Evolutionary conservation across 768 basidiomycete species (phyloP), one percentile per base, ranked within the genome.

Genomic region (Termitomyces sp.): DNA sequence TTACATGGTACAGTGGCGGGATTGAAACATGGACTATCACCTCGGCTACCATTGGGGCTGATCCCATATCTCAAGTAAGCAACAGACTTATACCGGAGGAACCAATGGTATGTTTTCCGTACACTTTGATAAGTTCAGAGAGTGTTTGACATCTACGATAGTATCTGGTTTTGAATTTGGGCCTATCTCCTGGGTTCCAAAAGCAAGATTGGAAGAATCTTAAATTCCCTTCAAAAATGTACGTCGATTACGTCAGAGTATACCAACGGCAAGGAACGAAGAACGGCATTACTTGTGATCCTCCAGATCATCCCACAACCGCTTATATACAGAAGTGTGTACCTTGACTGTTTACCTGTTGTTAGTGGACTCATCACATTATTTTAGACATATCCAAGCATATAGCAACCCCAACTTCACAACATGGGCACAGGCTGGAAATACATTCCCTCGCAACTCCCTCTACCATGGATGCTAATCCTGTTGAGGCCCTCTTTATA

Each of bases 221-320:
- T 50, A 63, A 68, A 44, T 96, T 94, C 77, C 96, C 95, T 0
- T 76, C 80, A 7, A 73, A 79, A 56, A 89, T 96, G 89, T 82
- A 81, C 56, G 72, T 98, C 59, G 96, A 98, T 69, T 98, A 97
- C 62, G 81, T 99, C 22, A 85, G 93, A 35, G 79, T 95, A 49
- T 92, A 93, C 61, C 94, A 97, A 72, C 82, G 87, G 33, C 66
- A 82, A 20, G 93, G 87, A 9, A 66, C 82, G n/a, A 71, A 82
- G 59, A 76, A 86, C 52, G 86, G 81, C 10, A 62, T 92, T 33
- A 86, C 88, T 0, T 99, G 96, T 68, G 78, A 91, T 67, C 96
- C 96, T 9, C 72, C 83, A 2, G 77, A 75, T 44, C 75, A 81
- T 54, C 96, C 96, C 0, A 99, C 96, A 2, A 67, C 83, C 16